Conservation (phyloP, 257 asterid genomes). For the Perilla frutescens region DNA sequence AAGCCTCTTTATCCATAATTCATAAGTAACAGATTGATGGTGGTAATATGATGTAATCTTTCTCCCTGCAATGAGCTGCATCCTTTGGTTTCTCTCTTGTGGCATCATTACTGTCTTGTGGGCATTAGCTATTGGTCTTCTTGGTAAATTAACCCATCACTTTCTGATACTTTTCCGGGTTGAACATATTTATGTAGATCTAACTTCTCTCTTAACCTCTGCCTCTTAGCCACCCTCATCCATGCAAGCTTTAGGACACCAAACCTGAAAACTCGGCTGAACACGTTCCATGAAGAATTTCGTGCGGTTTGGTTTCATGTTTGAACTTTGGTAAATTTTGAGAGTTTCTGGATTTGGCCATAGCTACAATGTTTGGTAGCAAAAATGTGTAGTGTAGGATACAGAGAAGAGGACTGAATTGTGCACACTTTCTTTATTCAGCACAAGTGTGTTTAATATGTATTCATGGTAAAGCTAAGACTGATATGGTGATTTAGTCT, state of each 20-base stretch:
- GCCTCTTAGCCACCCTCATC: constrained; percentile 67
- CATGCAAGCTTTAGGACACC: constrained; percentile 99
- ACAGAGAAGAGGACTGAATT: no score
- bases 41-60: constrained; percentile 20
- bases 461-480: no score
- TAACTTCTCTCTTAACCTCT: constrained; percentile 22
- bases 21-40: constrained; percentile 9
- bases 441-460: no score
- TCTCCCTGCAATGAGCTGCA: constrained; percentile 65
- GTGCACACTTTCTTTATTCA: no score
- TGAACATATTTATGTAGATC: constrained; percentile 16
- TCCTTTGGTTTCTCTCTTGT: constrained; percentile 86
- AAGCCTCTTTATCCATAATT: constrained; percentile 3
- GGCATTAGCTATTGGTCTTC: constrained; percentile 76
- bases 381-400: no score
- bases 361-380: no score
- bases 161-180: constrained; percentile 22
- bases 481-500: no score
- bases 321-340: no score
- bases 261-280: constrained; percentile 90
- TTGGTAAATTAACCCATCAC: constrained; percentile 56
- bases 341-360: no score
- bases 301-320: constrained; percentile 75
- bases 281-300: constrained; percentile 95
- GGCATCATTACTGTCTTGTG: constrained; percentile 67